phyloP scores from a whole-genome alignment of 2,329 filamentous ascomycete genomes.

The Teratosphaeria pseudoeucalypti region DNA sequence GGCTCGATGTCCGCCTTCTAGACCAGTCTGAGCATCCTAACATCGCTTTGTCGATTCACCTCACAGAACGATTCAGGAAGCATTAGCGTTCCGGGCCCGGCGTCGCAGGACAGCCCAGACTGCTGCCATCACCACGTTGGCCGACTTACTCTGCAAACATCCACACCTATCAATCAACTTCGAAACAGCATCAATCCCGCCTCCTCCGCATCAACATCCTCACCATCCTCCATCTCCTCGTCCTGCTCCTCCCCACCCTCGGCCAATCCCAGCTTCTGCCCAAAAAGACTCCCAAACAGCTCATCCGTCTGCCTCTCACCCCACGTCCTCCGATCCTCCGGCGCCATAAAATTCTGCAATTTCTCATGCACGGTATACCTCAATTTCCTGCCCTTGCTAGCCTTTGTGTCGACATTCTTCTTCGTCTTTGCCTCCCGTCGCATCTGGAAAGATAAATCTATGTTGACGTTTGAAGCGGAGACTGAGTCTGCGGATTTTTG shows the following conservation, averaged over 20 bases:
- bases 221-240: slow-evolving; percentile 17
- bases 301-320: slow-evolving; percentile 66
- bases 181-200: slow-evolving; percentile 25
- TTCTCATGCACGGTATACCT: slow-evolving; percentile 94
- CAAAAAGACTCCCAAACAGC: slow-evolving; percentile 42
- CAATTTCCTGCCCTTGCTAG: slow-evolving; percentile 90
- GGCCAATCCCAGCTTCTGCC: slow-evolving; percentile 32
- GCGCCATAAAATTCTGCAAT: slow-evolving; percentile 94
- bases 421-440: slow-evolving; percentile 72
- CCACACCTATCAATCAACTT: slow-evolving; percentile 4
- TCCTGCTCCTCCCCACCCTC: slow-evolving; percentile 31
- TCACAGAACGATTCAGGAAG: too few relatives aligned
- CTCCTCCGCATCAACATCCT: slow-evolving; percentile 13
- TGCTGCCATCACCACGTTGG: background rate
- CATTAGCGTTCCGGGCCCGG: too few relatives aligned
- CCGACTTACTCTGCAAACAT: background rate
- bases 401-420: slow-evolving; percentile 81
- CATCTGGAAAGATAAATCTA: slow-evolving; percentile 32
- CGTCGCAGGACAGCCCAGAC: too few relatives aligned
- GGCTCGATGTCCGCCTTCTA: too few relatives aligned
- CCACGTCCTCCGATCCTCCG: slow-evolving; percentile 73
- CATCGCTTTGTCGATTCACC: too few relatives aligned
- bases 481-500: slow-evolving; percentile 56
- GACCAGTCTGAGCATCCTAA: too few relatives aligned
- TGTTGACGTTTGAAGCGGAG: slow-evolving; percentile 30